Evolutionary conservation across 208 protist genomes (phyloP), one percentile per base, ranked within the genome.

Genomic region (Phytomonas francai): DNA sequence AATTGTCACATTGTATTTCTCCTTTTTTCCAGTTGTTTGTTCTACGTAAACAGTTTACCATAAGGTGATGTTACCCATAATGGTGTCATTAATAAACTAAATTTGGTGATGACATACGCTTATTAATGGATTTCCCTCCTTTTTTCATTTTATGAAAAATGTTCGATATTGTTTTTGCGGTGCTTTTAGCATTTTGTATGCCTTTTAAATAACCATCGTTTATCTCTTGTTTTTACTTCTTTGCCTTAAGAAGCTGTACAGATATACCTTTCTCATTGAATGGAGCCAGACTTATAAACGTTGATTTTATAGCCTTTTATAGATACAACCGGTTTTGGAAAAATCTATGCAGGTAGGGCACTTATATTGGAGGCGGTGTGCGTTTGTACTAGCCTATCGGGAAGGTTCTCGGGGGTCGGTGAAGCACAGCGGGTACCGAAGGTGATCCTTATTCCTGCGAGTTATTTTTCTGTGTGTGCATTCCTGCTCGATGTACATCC

Each of bases 11-110:
- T 16, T 68, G 28, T 62, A 27, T 42, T 49, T 9, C 33, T 68
- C 51, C 32, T 31, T 7, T 59, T 68, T 59, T 5, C n/a, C n/a
- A n/a, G 7, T 68, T 34, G 7, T 68, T 49, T 49, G 39, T 49
- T 59, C 74, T 0, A 83, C 84, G 60, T 61, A 85, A 83, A 75
- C 83, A 95, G 73, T 93, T 95, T 71, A 80, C 81, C 22, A 71
- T 79, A n/a, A 2, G 87, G 93, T 68, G 85, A 92, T 66, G 68
- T 83, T 29, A 93, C 73, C 76, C 83, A 1, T 95, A 77, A 78
- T 25, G 5, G 2, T 22, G 1, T 33, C 58, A 12, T 22, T 62
- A 62, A 33, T 6, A 42, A 62, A 42, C 3, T 22, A 42, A 42
- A 42, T 62, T 6, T 22, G 3, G 5, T 62, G 31, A 42, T 54